Conservation (phyloP, 352 stramenopile genomes). For the Globisporangium abappressorium region DNA sequence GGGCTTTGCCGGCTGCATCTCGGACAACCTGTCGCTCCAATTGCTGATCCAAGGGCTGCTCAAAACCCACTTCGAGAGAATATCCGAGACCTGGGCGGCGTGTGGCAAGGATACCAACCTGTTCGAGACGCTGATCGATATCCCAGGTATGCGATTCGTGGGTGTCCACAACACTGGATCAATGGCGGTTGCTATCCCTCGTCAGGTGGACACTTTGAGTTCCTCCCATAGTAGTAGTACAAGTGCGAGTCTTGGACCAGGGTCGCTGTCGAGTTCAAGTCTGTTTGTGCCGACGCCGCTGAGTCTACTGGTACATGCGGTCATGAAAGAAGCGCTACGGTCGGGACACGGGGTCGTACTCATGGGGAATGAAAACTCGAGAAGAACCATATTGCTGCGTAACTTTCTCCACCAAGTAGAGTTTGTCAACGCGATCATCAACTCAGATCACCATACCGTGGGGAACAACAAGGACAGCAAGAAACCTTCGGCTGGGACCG, state of each 20-base stretch:
- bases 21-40: constrained; percentile 18
- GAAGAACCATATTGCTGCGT: constrained; percentile 33
- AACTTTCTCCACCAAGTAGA: constrained; percentile 34
- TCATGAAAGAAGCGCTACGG: constrained; percentile 37
- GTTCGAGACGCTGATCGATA: constrained; percentile 38
- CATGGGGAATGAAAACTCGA: constrained; percentile 25
- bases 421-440: neutral
- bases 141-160: constrained; percentile 30
- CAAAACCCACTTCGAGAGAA: constrained; percentile 28
- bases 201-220: neutral
- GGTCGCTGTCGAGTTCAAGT: constrained; percentile 4
- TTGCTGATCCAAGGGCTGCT: constrained; percentile 31
- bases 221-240: neutral
- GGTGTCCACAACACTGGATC: constrained; percentile 6
- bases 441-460: neutral
- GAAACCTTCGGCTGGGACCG: neutral
- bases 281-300: constrained; percentile 42
- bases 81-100: constrained; percentile 23
- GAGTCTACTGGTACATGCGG: constrained; percentile 42
- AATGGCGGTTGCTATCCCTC: neutral
- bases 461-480: neutral
- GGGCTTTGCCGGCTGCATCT: constrained; percentile 35
- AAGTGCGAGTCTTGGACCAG: neutral
- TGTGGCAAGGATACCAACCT: constrained; percentile 29
- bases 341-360: constrained; percentile 35